A percentile compares a stretch with the other conserved stretches of the same genome.
Conservation (phyloP, 148 eudicot genomes). For the Vaccinium myrtillus region DNA sequence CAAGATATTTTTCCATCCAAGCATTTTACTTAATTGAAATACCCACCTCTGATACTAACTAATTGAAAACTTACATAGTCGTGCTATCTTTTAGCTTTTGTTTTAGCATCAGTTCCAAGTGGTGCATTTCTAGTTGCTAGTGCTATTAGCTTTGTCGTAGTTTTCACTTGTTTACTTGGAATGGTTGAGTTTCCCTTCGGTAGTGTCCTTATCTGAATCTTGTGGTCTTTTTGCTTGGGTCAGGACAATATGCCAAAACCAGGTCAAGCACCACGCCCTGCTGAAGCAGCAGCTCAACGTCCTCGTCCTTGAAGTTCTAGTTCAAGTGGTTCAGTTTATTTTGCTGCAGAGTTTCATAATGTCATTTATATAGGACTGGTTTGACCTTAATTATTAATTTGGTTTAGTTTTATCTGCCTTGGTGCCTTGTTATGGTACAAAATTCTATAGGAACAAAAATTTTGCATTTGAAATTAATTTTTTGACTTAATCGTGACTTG, state of each 20-base stretch:
- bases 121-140: neutral
- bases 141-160: neutral
- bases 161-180: neutral
- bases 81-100: neutral
- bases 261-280: constrained; percentile 24
- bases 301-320: constrained; percentile 26
- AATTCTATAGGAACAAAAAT: neutral
- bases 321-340: neutral
- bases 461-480: neutral
- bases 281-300: constrained; percentile 16
- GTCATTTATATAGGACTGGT: constrained; percentile 3
- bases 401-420: neutral
- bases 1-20: neutral
- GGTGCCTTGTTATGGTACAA: neutral
- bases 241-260: constrained; percentile 27
- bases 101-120: neutral
- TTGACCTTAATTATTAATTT: neutral
- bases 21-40: neutral
- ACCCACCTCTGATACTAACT: neutral
- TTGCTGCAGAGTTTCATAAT: neutral
- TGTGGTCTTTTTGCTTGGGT: neutral
- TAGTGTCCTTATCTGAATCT: neutral
- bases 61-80: neutral
- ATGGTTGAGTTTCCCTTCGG: neutral
- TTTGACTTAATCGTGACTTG: neutral